Evolutionary conservation across 768 basidiomycete genomes (phyloP).

Genomic region (Sarcodon sp.): DNA sequence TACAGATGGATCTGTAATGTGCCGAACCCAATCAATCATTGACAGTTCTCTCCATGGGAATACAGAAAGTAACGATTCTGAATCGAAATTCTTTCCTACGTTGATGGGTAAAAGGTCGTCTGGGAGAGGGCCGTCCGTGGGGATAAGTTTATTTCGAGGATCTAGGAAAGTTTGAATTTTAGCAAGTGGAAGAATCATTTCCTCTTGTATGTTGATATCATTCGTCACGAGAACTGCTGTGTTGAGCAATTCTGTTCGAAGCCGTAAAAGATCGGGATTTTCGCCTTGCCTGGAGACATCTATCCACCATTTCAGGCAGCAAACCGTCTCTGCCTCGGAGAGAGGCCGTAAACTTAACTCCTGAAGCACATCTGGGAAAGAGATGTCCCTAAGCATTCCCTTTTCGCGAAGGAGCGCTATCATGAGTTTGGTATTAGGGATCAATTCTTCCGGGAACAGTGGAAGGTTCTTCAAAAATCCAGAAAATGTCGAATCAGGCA

Average conservation of each 20-base stretch:
- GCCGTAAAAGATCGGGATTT: slow-evolving; percentile 24
- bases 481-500: slow-evolving; percentile 58
- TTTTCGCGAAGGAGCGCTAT: slow-evolving; percentile 46
- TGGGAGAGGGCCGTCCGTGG: slow-evolving; percentile 67
- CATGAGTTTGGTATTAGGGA: slow-evolving; percentile 43
- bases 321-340: slow-evolving; percentile 57
- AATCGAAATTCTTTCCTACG: slow-evolving; percentile 46
- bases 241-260: slow-evolving; percentile 52
- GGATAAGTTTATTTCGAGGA: slow-evolving; percentile 43
- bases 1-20: slow-evolving; percentile 40
- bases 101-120: slow-evolving; percentile 53
- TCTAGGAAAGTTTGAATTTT: slow-evolving; percentile 64
- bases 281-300: slow-evolving; percentile 25
- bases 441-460: slow-evolving; percentile 49
- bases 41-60: slow-evolving; percentile 78
- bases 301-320: slow-evolving; percentile 84
- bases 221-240: slow-evolving; percentile 49
- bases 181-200: slow-evolving; percentile 56
- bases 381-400: slow-evolving; percentile 59
- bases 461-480: slow-evolving; percentile 73
- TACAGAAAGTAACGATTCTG: slow-evolving; percentile 30
- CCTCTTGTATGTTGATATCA: slow-evolving; percentile 20
- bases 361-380: slow-evolving; percentile 70
- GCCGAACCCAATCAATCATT: slow-evolving; percentile 61
- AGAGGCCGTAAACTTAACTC: slow-evolving; percentile 68